A percentile compares a stretch with the other conserved stretches of the same genome.
Evolutionary conservation across 495 filamentous ascomycete genomes (phyloP).

Genomic region (Podospora fimiseda): DNA sequence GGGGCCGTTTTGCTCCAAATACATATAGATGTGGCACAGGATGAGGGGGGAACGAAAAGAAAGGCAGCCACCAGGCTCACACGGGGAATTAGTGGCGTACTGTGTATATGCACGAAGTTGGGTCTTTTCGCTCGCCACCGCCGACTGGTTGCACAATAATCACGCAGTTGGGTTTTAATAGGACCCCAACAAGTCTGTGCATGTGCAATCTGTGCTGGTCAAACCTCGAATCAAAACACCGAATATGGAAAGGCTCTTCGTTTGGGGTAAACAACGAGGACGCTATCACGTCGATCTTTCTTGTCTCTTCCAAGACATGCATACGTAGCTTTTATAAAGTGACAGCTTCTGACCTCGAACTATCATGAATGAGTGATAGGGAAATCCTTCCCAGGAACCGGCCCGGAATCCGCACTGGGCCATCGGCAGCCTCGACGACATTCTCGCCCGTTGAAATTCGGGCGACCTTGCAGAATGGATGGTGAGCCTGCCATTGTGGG

Average conservation of each 20-base stretch:
- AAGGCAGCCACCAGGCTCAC: constrained; percentile 6
- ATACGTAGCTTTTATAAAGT: too few species aligned
- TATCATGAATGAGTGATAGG: neutral
- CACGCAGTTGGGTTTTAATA: neutral
- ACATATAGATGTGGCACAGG: constrained; percentile 4
- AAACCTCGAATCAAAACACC: too few species aligned
- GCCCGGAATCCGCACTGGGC: neutral
- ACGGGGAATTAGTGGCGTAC: neutral
- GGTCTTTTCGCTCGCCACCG: constrained; percentile 15
- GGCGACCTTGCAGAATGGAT: constrained; percentile 1
- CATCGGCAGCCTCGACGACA: neutral
- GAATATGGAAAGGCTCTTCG: neutral
- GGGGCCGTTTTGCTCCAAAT: neutral
- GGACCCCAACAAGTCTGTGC: neutral
- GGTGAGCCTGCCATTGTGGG: constrained; percentile 7
- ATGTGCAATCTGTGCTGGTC: neutral
- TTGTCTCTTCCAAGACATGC: too few species aligned
- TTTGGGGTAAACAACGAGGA: too few species aligned
- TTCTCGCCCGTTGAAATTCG: neutral
- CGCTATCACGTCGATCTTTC: too few species aligned
- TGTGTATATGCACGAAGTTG: constrained; percentile 12
- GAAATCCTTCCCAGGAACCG: neutral
- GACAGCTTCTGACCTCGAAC: too few species aligned
- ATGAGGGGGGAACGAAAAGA: constrained; percentile 1
- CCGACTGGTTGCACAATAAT: constrained; percentile 10